Evolutionary conservation across 2,329 filamentous ascomycete genomes (phyloP), one percentile per base, ranked within the genome.

Genomic region (Erysiphe pisi): DNA sequence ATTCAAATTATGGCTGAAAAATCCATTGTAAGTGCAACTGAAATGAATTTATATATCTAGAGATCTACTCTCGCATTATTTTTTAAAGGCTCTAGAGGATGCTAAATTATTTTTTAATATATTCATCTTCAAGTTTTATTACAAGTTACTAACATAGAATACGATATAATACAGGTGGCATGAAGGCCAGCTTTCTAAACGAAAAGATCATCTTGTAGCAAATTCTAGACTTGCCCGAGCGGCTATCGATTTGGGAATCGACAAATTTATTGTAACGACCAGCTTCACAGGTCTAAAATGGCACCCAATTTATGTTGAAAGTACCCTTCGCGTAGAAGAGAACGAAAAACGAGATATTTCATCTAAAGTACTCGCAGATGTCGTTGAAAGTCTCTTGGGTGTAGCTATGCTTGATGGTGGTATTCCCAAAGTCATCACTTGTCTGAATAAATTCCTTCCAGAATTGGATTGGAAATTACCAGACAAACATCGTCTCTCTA

Each of bases 341-440:
- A 80, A 78, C 76, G 75, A 20, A 45, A 77, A 74, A 76, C 77
- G 77, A 78, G 82, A 80, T 70, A 81, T 93, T 47, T 91, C 92
- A 0, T 91, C 89, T 0, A 98, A 98, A 81, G 88, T 88, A 0
- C 86, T 97, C 11, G 94, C 94, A 4, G 94, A 98, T 80, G 90
- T 97, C 0, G 87, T 97, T 0, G 94, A 98, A 81, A 88, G 94
- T 0, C 84, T 97, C 0, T 90, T 97, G 28, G 94, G 93, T 0
- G 91, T 89, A 0, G 87, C 91, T 0, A 93, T 87, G 80, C 78
- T 91, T 0, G 87, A 92, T 76, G 91, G 92, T 0, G 91, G 91
- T 0, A 83, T 91, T 20, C 73, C 84, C 0, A 90, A 88, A 79
- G 91, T 90, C 0, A 82, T 90, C 22, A 80, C 83, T 1, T 93